Base-by-base conservation (phyloP, 1,139 yeast species). In the Yamadazyma sp. region DNA sequence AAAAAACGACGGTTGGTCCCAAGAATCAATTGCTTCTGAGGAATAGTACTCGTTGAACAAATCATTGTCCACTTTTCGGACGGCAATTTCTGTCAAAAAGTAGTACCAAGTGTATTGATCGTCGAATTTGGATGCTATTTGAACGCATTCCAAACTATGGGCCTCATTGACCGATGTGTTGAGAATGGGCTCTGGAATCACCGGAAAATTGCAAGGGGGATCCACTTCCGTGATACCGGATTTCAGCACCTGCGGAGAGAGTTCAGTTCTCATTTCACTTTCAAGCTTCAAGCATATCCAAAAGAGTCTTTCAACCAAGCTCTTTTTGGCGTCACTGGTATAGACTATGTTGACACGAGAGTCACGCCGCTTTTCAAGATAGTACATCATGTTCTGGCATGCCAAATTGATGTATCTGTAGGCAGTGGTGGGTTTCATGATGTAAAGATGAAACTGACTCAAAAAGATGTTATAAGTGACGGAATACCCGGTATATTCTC, bases 281-380 rank as follows among this genome's bases (percentile, higher is more conserved):
- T 73, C 78, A 29, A 71, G 56, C 47, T 71, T 72, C 31, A 68
- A 52, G 43, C 78, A 70, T 9, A 64, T 61, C 73, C 77, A 72
- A 47, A 67, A 73, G 3, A 70, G 55, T 26, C 76, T 51, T 39
- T 68, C 73, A n/a, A 65, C 52, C 0, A 57, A 33, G 28, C 56
- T 53, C 34, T 52, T 54, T 31, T 53, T 46, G 3, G 35, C 34
- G 9, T 27, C 43, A 27, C 29, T 33, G 20, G 42, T 37, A 35
- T 36, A 45, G 7, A 39, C 25, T 1, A 46, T 31, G 21, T 36
- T 9, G 22, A 42, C 39, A 33, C 42, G 27, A 11, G 33, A 34
- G 29, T 45, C 47, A 18, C 42, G 34, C 25, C 43, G 47, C 41
- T 35, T 52, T 34, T 52, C 59, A 25, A 67, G 46, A 38, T 51